These are phyloP conservation scores for Penicillium ochrochloron DNA, from an alignment of 495 filamentous ascomycete species.

Conservation along the genomic window DNA sequence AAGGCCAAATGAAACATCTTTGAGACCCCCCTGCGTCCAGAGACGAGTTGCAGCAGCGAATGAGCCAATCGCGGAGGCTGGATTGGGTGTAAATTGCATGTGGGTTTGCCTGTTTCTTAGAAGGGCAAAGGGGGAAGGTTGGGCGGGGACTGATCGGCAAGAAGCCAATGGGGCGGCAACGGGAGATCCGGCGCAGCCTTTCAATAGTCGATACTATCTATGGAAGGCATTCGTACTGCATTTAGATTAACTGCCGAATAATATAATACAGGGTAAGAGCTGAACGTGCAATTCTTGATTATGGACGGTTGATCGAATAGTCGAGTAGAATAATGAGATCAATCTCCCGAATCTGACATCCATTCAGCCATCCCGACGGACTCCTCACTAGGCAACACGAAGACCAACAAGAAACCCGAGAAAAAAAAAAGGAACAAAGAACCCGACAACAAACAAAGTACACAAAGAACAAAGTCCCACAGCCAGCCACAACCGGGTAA, in stretches of 20 bases:
- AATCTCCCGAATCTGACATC: neutral
- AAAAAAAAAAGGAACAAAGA: neutral
- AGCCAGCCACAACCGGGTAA: neutral
- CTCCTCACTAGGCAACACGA: neutral
- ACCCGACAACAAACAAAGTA: neutral
- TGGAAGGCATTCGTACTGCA: neutral
- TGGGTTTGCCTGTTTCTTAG: slow-evolving; percentile 17
- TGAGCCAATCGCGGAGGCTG: slow-evolving; percentile 23
- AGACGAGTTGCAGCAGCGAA: slow-evolving; percentile 7
- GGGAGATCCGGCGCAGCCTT: slow-evolving; percentile 24
- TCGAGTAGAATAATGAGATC: neutral
- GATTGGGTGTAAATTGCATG: slow-evolving; percentile 20
- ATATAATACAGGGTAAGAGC: neutral
- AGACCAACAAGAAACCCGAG: neutral
- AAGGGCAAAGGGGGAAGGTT: slow-evolving; percentile 7
- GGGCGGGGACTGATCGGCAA: slow-evolving; percentile 28
- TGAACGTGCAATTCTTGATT: neutral
- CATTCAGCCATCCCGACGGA: neutral
- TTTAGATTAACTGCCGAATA: neutral
- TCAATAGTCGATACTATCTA: slow-evolving; percentile 3
- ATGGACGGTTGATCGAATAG: neutral
- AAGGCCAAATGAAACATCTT: slow-evolving; percentile 28
- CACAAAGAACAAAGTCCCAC: neutral
- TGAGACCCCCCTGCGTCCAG: slow-evolving; percentile 31
- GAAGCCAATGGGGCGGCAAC: slow-evolving; percentile 29